Conservation (phyloP, 2,329 filamentous ascomycete genomes). For the Fusarium sp. region DNA sequence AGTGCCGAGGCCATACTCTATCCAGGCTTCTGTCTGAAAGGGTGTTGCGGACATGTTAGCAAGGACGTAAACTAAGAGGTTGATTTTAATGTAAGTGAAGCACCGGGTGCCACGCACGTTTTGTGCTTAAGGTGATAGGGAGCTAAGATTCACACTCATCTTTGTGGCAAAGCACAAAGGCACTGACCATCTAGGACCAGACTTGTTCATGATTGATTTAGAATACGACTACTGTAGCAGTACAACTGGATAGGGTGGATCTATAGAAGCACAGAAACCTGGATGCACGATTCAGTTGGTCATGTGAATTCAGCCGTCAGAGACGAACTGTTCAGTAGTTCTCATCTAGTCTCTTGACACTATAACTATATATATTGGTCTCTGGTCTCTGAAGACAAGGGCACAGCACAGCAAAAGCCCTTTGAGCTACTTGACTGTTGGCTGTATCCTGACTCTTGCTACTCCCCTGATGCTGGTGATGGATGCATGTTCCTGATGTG, state of each 20-base stretch:
- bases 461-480: too few species aligned
- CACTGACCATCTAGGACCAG: slow-evolving; percentile 22
- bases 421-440: too few species aligned
- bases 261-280: background rate
- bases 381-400: background rate
- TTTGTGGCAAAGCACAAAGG: slow-evolving; percentile 12
- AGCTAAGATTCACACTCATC: background rate
- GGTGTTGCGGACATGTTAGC: slow-evolving; percentile 49
- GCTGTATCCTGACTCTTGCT: too few species aligned
- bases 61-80: background rate
- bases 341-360: background rate
- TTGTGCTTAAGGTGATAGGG: slow-evolving; percentile 9
- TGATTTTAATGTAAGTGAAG: background rate
- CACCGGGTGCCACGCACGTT: slow-evolving; percentile 3
- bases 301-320: background rate
- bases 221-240: background rate
- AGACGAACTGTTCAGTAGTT: background rate
- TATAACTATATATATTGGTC: background rate
- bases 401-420: too few species aligned
- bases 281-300: background rate
- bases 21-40: slow-evolving; percentile 58
- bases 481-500: too few species aligned
- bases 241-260: slow-evolving; percentile 6
- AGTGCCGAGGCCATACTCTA: slow-evolving; percentile 55
- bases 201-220: slow-evolving; percentile 7